Evolutionary conservation across 2,329 filamentous ascomycete species (phyloP).

Genomic region (Zasmidium cellare): DNA sequence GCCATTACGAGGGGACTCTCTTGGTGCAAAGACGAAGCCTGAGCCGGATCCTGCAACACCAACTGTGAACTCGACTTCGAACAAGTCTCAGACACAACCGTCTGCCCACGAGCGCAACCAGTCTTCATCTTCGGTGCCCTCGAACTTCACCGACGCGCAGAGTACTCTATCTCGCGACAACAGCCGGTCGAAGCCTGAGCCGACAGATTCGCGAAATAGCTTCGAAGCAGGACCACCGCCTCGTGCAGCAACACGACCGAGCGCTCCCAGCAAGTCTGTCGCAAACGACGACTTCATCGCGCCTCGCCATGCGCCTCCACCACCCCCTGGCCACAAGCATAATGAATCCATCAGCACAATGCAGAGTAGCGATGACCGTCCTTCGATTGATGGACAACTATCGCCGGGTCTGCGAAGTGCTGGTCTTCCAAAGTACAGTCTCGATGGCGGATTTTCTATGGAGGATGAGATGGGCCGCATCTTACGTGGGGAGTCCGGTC

Average conservation of each 20-base stretch:
- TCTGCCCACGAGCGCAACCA: conserved; percentile 40
- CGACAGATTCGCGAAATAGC: conserved; percentile 27
- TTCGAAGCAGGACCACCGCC: conserved; percentile 49
- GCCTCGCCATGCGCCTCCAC: conserved; percentile 47
- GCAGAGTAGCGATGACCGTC: conserved; percentile 37
- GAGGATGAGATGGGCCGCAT: conserved; percentile 95
- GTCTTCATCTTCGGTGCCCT: conserved; percentile 38
- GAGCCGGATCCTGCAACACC: conserved; percentile 39
- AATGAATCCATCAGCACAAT: conserved; percentile 48
- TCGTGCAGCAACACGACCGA: conserved; percentile 49
- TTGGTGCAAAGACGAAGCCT: conserved; percentile 40
- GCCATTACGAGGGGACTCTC: conserved; percentile 62
- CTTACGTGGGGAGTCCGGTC: conserved; percentile 64
- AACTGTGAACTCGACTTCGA: conserved; percentile 39
- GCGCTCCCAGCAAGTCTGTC: conserved; percentile 43
- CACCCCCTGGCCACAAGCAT: conserved; percentile 40
- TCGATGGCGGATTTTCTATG: conserved; percentile 85
- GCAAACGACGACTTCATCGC: conserved; percentile 45
- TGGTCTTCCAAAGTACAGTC: conserved; percentile 57
- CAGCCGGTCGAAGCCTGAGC: conserved; percentile 23
- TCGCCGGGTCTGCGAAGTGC: conserved; percentile 32
- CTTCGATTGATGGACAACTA: conserved; percentile 26
- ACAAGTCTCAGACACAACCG: conserved; percentile 9
- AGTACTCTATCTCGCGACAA: conserved; percentile 30
- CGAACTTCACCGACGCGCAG: conserved; percentile 38